Evolutionary conservation across 192 early-diverging fungal species (phyloP).

Genomic region (Funneliformis geosporum): DNA sequence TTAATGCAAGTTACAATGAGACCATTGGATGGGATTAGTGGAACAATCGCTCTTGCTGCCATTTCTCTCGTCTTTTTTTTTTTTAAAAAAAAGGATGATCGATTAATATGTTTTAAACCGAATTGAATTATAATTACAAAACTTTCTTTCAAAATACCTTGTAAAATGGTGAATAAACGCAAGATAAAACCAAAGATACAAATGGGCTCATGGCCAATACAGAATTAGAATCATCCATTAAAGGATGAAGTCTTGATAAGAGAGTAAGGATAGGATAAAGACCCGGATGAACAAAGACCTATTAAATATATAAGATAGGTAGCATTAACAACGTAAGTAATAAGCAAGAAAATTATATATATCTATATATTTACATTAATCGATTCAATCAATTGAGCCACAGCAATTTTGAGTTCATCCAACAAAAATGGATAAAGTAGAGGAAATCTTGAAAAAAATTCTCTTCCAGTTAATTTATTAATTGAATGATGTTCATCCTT

Average conservation of each 20-base stretch:
- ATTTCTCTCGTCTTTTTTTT: conserved; percentile 89
- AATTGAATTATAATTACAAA: too few species aligned
- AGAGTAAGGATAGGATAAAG: conserved; percentile 90
- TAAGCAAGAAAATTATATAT: not conserved
- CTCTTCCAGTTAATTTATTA: conserved; percentile 81
- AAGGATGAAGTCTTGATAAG: conserved; percentile 77
- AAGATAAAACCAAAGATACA: conserved; percentile 54
- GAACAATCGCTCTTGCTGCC: conserved; percentile 77
- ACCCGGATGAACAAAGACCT: conserved; percentile 74
- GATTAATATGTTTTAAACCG: too few species aligned
- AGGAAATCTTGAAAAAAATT: conserved; percentile 90
- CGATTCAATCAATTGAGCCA: conserved; percentile 53
- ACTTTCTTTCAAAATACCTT: conserved; percentile 38
- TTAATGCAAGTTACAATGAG: conserved; percentile 54
- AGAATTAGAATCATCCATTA: conserved; percentile 45
- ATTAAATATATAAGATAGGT: not conserved
- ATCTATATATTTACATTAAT: conserved; percentile 10
- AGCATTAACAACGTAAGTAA: not conserved
- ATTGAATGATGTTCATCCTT: conserved; percentile 70
- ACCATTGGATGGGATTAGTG: conserved; percentile 68
- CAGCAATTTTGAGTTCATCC: conserved; percentile 70
- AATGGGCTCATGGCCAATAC: conserved; percentile 47
- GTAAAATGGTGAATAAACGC: conserved; percentile 57
- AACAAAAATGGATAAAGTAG: conserved; percentile 76
- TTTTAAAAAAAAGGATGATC: conserved; percentile 37